A percentile compares a stretch with the other conserved stretches of the same genome.
Conservation (phyloP, 306 rosid species). For the Citrullus mucosospermus region DNA sequence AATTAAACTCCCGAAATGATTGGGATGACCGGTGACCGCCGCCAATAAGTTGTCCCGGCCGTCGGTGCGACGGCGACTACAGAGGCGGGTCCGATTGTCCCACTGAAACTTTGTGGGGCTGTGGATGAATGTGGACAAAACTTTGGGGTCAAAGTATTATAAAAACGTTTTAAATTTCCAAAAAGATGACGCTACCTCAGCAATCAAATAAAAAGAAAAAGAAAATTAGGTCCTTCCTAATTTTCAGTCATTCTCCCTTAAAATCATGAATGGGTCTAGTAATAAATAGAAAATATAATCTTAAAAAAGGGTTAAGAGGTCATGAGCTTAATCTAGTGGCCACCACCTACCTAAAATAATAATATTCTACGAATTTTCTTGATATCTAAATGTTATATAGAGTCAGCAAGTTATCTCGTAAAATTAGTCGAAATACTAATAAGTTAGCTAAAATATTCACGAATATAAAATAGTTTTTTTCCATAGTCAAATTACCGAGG, state of each 20-base stretch:
- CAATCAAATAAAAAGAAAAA: background rate
- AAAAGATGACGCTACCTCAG: background rate
- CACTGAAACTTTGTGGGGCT: background rate
- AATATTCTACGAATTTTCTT: too few species aligned
- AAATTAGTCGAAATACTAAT: too few species aligned
- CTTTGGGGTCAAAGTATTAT: background rate
- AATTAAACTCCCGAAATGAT: slow-evolving; percentile 2
- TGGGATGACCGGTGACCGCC: slow-evolving; percentile 18
- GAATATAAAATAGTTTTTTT: background rate
- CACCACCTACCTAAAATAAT: too few species aligned
- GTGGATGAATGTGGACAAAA: background rate
- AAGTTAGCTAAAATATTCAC: too few species aligned
- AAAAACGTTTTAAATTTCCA: background rate
- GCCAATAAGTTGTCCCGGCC: slow-evolving; percentile 10
- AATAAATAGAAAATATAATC: too few species aligned
- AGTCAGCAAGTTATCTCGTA: too few species aligned
- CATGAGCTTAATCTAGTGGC: too few species aligned
- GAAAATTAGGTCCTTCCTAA: background rate
- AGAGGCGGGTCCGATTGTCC: background rate
- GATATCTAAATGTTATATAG: too few species aligned
- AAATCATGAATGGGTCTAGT: too few species aligned
- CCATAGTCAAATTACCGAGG: background rate
- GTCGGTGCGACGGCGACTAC: background rate
- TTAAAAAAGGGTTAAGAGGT: too few species aligned
- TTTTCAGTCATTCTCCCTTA: too few species aligned